Evolutionary conservation across 805 yeast species (phyloP).

Genomic region (Ogataea corticis): DNA sequence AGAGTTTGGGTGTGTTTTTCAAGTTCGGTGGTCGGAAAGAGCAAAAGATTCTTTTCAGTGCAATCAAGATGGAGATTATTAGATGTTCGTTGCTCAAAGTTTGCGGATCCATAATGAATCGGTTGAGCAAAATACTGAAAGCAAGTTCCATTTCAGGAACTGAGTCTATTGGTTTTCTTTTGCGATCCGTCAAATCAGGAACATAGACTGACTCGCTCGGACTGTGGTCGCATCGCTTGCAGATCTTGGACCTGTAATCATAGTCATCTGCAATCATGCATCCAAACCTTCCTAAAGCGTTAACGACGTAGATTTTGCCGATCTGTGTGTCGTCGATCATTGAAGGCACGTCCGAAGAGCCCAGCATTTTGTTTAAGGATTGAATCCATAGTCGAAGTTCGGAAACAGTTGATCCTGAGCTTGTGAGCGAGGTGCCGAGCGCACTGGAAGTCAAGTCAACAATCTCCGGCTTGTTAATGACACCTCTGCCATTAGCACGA

Average conservation of each 20-base stretch:
- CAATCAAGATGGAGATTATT: conserved; percentile 44
- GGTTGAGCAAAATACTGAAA: conserved; percentile 30
- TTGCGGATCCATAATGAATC: conserved; percentile 25
- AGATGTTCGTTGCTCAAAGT: conserved; percentile 25
- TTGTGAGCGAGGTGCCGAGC: neutral
- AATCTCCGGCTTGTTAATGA: conserved; percentile 3
- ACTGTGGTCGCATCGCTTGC: conserved; percentile 39
- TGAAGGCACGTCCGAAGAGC: neutral
- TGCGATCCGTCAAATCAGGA: conserved; percentile 24
- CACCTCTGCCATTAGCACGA: conserved; percentile 1
- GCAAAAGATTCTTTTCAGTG: conserved; percentile 50
- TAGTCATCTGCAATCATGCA: conserved; percentile 43
- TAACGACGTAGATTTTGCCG: conserved; percentile 32
- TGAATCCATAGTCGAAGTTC: conserved; percentile 14
- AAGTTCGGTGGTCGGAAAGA: conserved; percentile 53
- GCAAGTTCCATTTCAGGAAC: conserved; percentile 22
- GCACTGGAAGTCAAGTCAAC: conserved; percentile 19
- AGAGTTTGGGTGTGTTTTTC: conserved; percentile 30
- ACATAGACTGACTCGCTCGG: conserved; percentile 16
- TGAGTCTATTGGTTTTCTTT: conserved; percentile 31
- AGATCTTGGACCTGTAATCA: conserved; percentile 33
- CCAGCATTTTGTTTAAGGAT: conserved; percentile 6
- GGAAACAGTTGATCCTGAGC: neutral
- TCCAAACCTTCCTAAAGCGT: conserved; percentile 43
- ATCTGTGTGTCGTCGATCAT: conserved; percentile 12